phyloP scores from a whole-genome alignment of 2,329 filamentous ascomycete species.

The Sporothrix dimorphospora region DNA sequence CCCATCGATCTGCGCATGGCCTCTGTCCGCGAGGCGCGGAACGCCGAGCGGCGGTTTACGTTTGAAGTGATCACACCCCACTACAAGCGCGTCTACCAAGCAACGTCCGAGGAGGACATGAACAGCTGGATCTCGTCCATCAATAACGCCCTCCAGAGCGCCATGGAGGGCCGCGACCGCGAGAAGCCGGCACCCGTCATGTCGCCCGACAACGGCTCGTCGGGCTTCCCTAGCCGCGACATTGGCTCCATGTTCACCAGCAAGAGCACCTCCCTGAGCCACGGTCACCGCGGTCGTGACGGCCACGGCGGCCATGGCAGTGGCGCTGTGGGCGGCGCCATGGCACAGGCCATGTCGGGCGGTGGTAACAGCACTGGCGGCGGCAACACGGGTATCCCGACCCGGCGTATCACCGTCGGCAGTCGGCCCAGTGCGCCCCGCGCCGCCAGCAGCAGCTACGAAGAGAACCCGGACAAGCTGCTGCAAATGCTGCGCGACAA shows the following conservation, averaged over 20 bases:
- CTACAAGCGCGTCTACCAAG: slow-evolving; percentile 95
- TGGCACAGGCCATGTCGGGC: slow-evolving; percentile 51
- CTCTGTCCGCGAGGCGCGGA: slow-evolving; percentile 92
- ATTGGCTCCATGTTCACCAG: slow-evolving; percentile 92
- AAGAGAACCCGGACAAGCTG: slow-evolving; percentile 83
- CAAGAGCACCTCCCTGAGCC: slow-evolving; percentile 75
- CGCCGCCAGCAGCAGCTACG: slow-evolving; percentile 66
- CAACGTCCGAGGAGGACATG: slow-evolving; percentile 97
- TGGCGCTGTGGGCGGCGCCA: slow-evolving; percentile 41
- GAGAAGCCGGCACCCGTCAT: slow-evolving; percentile 53
- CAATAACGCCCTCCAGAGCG: slow-evolving; percentile 95
- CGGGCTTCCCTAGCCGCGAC: slow-evolving; percentile 71
- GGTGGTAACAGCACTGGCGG: slow-evolving; percentile 35
- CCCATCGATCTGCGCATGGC: slow-evolving; percentile 97
- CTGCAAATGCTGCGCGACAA: slow-evolving; percentile 85
- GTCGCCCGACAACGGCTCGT: slow-evolving; percentile 44
- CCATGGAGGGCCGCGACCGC: slow-evolving; percentile 78
- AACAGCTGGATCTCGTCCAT: slow-evolving; percentile 94
- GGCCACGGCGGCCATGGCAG: slow-evolving; percentile 43
- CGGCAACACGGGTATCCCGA: slow-evolving; percentile 60
- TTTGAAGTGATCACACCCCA: slow-evolving; percentile 98
- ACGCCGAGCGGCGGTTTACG: slow-evolving; percentile 92
- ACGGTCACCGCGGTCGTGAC: slow-evolving; percentile 46
- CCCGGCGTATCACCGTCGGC: slow-evolving; percentile 87
- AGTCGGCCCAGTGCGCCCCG: slow-evolving; percentile 75